Base-by-base conservation (phyloP, 495 filamentous ascomycete species). In the Penicillium paxilli region DNA sequence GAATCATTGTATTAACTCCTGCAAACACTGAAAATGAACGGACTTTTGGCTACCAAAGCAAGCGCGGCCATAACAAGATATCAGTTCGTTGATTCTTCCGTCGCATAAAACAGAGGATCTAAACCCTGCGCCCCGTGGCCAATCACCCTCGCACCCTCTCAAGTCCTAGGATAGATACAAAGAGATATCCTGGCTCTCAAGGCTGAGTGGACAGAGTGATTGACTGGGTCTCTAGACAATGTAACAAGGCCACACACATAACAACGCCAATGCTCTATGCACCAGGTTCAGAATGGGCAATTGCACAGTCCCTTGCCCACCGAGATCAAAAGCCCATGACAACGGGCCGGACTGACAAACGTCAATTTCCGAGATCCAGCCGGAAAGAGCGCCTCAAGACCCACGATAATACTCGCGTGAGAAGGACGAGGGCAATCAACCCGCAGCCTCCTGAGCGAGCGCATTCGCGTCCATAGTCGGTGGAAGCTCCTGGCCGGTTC, bases 21-120 rank as follows among this genome's bases (percentile, higher is more conserved):
- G 53, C 54, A 41, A 42, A 54, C 52, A 54, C 49, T 62, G 44
- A 35, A 44, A 66, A 63, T 41, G 51, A 66, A 70, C 55, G 63
- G 59, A 65, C 64, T 60, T 67, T 69, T 69, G 66, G 58, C 60
- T 66, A 62, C 16, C 44, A 51, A 72, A 64, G 64, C 57, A 62
- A 67, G 57, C 53, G 63, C 53, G 63, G 61, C 54, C 63, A 71
- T 68, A 62, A 65, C 58, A 67, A 63, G 47, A 67, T 68, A 54
- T 70, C 59, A 59, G 54, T 59, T 42, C 67, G 55, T 65, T 62
- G 55, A 63, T 52, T 58, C 55, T 67, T 67, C 58, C 38, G 46
- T 64, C 58, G 54, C 58, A 67, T 65, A 45, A 48, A 51, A 62
- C 64, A 64, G 47, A 59, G 53, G 55, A 50, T 50, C 50, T 49